Evolutionary conservation across 2,329 filamentous ascomycete species (phyloP).

Genomic region (Fusarium temperatum): DNA sequence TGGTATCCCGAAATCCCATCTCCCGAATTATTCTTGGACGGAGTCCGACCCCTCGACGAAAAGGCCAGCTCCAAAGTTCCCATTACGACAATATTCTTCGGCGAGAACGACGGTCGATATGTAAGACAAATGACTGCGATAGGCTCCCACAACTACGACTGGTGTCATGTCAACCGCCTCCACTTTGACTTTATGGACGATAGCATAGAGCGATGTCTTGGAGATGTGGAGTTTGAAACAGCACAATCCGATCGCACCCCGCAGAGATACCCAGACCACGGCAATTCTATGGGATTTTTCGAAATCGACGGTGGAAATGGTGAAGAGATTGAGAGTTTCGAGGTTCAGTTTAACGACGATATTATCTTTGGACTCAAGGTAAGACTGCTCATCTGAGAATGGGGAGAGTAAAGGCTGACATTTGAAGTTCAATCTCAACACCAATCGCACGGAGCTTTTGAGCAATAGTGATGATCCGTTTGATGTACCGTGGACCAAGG

Average conservation of each 20-base stretch:
- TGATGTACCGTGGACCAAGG: neutral
- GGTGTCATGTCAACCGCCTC: neutral
- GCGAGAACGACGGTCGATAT: neutral
- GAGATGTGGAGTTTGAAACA: neutral
- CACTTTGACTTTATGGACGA: neutral
- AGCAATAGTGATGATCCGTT: neutral
- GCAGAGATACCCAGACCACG: neutral
- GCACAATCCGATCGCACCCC: neutral
- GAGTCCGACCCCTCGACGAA: neutral
- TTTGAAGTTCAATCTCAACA: neutral
- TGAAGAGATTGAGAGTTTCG: constrained; percentile 10
- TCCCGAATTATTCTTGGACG: neutral
- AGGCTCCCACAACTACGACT: neutral
- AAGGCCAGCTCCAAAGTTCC: neutral
- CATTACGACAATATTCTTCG: constrained; percentile 9
- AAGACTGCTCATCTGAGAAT: neutral
- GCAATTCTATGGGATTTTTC: neutral
- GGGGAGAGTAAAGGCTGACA: neutral
- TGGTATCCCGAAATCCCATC: constrained; percentile 19
- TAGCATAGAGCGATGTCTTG: neutral
- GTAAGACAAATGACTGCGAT: neutral
- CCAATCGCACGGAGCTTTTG: neutral
- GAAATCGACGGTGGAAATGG: constrained; percentile 5
- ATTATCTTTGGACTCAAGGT: constrained; percentile 18
- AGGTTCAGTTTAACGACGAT: neutral